Evolutionary conservation across 805 yeast species (phyloP).

Genomic region (Hanseniaspora lachancei): DNA sequence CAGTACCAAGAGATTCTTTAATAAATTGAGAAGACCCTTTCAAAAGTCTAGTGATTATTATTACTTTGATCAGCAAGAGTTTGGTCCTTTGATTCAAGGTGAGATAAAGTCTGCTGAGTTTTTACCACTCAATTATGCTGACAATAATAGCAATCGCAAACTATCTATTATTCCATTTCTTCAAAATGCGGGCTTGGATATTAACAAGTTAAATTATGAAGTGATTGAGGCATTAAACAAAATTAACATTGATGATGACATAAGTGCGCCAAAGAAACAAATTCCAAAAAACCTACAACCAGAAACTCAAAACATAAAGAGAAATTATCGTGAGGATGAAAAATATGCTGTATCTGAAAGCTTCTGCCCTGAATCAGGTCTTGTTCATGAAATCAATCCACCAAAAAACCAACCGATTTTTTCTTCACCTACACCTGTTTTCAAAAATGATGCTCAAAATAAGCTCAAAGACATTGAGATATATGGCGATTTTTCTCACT

Average conservation of each 20-base stretch:
- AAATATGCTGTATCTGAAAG: background rate
- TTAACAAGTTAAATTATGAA: background rate
- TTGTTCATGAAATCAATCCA: background rate
- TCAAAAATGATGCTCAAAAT: background rate
- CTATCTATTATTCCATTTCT: constrained; percentile 5
- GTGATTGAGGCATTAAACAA: constrained; percentile 3
- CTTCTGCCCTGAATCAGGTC: background rate
- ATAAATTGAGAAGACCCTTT: background rate
- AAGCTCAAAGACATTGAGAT: background rate
- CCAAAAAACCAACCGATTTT: background rate
- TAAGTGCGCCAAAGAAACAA: background rate
- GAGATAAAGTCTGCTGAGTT: background rate
- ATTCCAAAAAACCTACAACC: background rate
- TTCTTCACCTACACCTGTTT: background rate
- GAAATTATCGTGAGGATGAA: background rate
- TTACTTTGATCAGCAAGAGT: background rate
- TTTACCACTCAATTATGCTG: background rate
- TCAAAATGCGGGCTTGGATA: constrained; percentile 5
- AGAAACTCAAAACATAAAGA: background rate
- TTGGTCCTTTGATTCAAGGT: background rate
- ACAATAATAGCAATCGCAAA: background rate
- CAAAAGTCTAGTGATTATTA: background rate
- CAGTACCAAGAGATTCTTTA: constrained; percentile 2
- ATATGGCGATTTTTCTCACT: background rate
- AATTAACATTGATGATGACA: constrained; percentile 1